Conservation (phyloP, 495 filamentous ascomycete species). For the Xylaria nigripes region DNA sequence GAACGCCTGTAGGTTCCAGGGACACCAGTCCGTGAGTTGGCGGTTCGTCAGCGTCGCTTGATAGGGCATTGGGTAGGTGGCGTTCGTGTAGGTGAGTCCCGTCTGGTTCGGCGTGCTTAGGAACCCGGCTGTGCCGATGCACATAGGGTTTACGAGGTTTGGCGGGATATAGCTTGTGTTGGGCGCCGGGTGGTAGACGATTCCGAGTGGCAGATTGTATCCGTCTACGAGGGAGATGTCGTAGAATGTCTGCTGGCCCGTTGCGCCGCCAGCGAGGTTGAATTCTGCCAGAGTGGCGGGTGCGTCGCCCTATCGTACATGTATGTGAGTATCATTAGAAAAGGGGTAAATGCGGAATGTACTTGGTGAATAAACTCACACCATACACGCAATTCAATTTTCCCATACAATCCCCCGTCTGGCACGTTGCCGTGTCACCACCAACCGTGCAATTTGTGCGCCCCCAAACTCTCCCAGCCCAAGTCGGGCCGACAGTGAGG, state of each 20-base stretch:
- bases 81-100: conserved; percentile 42
- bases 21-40: conserved; percentile 60
- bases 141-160: conserved; percentile 64
- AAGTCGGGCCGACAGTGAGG: conserved; percentile 55
- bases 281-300: conserved; percentile 71
- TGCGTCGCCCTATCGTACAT: conserved; percentile 42
- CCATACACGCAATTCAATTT: conserved; percentile 55
- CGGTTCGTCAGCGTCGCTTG: conserved; percentile 43
- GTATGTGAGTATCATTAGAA: conserved; percentile 12
- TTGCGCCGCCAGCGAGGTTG: conserved; percentile 53
- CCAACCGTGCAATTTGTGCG: conserved; percentile 74
- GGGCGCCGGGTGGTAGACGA: conserved; percentile 50
- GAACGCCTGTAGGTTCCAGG: conserved; percentile 61
- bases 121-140: conserved; percentile 56
- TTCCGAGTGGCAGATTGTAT: conserved; percentile 68
- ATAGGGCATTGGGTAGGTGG: conserved; percentile 54
- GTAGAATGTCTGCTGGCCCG: conserved; percentile 59
- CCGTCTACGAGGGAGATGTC: conserved; percentile 81
- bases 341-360: neutral
- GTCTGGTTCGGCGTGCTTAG: conserved; percentile 36
- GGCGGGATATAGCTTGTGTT: conserved; percentile 55
- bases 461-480: conserved; percentile 75
- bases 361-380: conserved; percentile 34
- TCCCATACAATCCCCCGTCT: conserved; percentile 66
- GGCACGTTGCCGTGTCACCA: conserved; percentile 50